Base-by-base conservation (phyloP, 108 stramenopile species). In the Skeletonema potamos region DNA sequence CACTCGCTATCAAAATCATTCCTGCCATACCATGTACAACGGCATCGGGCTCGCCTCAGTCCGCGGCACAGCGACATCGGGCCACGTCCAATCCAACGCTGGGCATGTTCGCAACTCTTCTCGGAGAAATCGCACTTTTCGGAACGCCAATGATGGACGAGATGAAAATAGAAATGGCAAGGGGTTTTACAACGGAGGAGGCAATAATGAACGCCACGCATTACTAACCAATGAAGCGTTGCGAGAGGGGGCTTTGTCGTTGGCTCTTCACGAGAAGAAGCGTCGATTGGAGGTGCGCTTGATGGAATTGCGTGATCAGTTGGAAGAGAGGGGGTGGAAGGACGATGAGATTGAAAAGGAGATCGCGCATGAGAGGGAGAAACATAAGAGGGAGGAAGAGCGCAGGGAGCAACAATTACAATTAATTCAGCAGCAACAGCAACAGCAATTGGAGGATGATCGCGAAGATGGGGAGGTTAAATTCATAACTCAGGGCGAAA, bases 41-140 rank as follows among this genome's bases (percentile, higher is more conserved):
- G 93, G 93, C 24, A 93, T 96, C 33, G 96, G 96, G 10, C 81
- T 96, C 29, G 34, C 89, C n/a, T 79, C 92, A 27, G 92, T 92
- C 63, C 91, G 96, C 10, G 96, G 96, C 30, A 89, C 92, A 13
- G 93, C 96, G 18, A 96, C 96, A 24, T 92, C 90, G 4, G 96
- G 96, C 24, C 87, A 96, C 70, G 91, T 96, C 61, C 93, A 94
- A 70, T 65, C 76, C 54, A 96, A 93, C 68, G 85, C 87, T 4
- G 84, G 92, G 8, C 88, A 94, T 74, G 86, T 96, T 5, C 83
- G 86, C n/a, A 78, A 78, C 48, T 80, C 82, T 27, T 84, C 84
- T 22, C 58, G 74, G 9, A 81, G 88, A n/a, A 70, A 86, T 62
- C 86, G 87, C 8, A 69, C 80, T 0, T 56, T 58, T 54, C 36